Evolutionary conservation across 495 filamentous ascomycete species (phyloP).

Genomic region (Xylaria cubensis): DNA sequence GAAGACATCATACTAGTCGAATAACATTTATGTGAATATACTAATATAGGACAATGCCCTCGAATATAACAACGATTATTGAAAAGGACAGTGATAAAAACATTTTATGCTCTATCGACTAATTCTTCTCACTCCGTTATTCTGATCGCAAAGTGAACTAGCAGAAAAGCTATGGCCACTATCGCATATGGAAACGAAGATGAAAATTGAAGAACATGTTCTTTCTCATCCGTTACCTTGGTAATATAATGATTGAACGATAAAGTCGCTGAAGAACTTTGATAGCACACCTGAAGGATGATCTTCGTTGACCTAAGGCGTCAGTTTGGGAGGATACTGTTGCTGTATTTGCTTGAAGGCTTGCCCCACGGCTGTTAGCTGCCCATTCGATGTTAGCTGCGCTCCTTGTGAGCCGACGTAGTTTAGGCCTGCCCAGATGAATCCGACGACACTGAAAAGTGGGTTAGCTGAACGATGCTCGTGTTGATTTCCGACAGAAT

Average conservation of each 20-base stretch:
- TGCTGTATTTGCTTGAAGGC: conserved; percentile 7
- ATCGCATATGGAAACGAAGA: background rate
- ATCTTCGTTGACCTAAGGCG: background rate
- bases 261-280: background rate
- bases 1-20: no score
- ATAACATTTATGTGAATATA: no score
- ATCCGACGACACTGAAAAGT: background rate
- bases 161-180: background rate
- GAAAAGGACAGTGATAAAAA: background rate
- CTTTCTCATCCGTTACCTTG: background rate
- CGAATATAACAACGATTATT: no score
- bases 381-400: background rate
- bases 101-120: background rate
- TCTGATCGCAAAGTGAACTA: background rate
- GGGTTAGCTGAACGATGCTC: background rate
- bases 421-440: conserved; percentile 1
- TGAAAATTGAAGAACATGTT: background rate
- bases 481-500: background rate
- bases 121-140: background rate
- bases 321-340: conserved; percentile 3
- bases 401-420: background rate
- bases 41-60: no score
- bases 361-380: background rate
- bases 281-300: background rate
- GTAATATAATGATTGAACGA: background rate